A percentile compares a stretch with the other conserved stretches of the same genome.
phyloP scores from a whole-genome alignment of 768 basidiomycete species.

The Suillus subluteus region DNA sequence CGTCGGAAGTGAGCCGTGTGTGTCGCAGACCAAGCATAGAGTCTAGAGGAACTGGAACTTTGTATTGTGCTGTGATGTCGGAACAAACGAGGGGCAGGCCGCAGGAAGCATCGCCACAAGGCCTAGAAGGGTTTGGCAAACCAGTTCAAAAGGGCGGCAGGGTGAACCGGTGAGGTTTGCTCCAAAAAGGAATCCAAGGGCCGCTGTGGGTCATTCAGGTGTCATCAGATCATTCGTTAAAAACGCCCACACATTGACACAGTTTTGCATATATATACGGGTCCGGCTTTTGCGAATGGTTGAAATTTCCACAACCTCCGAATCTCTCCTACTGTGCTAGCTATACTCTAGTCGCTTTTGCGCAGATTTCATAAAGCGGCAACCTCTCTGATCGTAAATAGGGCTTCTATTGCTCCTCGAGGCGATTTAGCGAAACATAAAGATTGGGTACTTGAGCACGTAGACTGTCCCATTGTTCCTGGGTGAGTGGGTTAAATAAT shows the following conservation, averaged over 20 bases:
- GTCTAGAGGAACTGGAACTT: constrained; percentile 9
- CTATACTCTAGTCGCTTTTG: background rate
- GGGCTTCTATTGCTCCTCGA: constrained; percentile 36
- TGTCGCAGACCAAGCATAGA: constrained; percentile 21
- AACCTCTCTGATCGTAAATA: constrained; percentile 22
- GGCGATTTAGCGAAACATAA: constrained; percentile 35
- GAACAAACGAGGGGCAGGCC: constrained; percentile 24
- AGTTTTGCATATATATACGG: constrained; percentile 28
- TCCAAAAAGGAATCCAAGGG: constrained; percentile 13
- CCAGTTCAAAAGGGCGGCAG: constrained; percentile 22
- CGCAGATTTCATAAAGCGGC: constrained; percentile 20
- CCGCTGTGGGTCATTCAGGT: constrained; percentile 16
- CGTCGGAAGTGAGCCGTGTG: constrained; percentile 26
- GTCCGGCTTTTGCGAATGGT: constrained; percentile 8
- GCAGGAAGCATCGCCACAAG: constrained; percentile 4
- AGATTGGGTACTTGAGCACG: constrained; percentile 11
- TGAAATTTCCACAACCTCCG: background rate
- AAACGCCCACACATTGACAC: constrained; percentile 17
- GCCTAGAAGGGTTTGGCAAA: constrained; percentile 7
- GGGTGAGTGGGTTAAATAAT: constrained; percentile 8
- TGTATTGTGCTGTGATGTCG: constrained; percentile 13
- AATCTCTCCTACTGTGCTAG: background rate
- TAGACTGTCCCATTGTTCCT: constrained; percentile 6
- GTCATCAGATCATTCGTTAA: constrained; percentile 20
- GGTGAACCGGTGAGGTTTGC: background rate